Conservation (phyloP, 2,329 filamentous ascomycete species). For the Microdochium trichocladiopsis region DNA sequence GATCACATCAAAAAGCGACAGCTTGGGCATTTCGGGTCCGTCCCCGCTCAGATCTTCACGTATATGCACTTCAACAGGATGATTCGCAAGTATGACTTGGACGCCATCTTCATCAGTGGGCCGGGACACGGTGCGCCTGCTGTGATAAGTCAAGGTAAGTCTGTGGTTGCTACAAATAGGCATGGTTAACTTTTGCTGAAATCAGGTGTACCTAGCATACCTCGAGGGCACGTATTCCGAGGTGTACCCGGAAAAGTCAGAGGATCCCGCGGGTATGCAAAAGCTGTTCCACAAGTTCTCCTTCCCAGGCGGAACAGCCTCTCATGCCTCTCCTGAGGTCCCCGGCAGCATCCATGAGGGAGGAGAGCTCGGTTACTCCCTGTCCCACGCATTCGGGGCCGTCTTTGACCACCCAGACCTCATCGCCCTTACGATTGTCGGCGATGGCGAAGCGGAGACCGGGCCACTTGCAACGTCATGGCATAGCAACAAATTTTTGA, state of each 20-base stretch:
- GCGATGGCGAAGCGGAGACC: constrained; percentile 76
- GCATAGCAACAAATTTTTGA: constrained; percentile 79
- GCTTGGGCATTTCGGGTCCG: constrained; percentile 63
- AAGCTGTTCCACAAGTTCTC: constrained; percentile 80
- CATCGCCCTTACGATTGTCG: constrained; percentile 71
- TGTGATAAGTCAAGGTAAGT: constrained; percentile 36
- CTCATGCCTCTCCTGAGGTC: constrained; percentile 72
- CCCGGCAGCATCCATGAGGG: constrained; percentile 73
- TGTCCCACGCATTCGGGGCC: constrained; percentile 71
- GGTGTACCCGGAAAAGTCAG: constrained; percentile 67
- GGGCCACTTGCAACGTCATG: constrained; percentile 72
- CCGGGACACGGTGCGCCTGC: constrained; percentile 74
- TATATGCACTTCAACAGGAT: constrained; percentile 78
- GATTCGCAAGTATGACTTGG: constrained; percentile 72
- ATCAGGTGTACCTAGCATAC: constrained; percentile 60
- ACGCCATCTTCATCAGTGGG: constrained; percentile 67
- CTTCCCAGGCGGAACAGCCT: constrained; percentile 72
- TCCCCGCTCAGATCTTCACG: constrained; percentile 74
- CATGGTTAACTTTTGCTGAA: background rate
- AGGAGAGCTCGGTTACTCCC: constrained; percentile 74
- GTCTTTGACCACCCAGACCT: constrained; percentile 71
- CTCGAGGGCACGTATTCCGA: constrained; percentile 73
- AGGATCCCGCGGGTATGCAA: constrained; percentile 61
- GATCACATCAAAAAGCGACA: constrained; percentile 69
- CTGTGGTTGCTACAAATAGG: background rate